Evolutionary conservation across 768 basidiomycete genomes (phyloP), one percentile per base, ranked within the genome.

Genomic region (Pleurotus djamor): DNA sequence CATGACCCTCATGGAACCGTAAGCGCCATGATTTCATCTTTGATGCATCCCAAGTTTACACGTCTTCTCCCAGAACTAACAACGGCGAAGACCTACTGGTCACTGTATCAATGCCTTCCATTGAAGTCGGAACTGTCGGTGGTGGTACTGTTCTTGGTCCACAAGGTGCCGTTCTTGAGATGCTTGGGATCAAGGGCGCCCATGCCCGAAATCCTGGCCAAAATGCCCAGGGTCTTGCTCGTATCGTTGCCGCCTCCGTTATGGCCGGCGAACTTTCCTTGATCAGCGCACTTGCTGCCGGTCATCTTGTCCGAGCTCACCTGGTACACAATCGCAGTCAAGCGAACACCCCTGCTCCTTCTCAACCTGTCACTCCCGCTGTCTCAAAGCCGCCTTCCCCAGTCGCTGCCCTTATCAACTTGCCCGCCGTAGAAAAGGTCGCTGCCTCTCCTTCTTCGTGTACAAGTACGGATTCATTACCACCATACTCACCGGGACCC

Each of bases 1-100:
- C 73, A 96, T 99, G 80, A 99, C 97, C 1, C 77, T 97, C 50
- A 98, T 99, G 96, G 97, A 99, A 73, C 87, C 95, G 91, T 96
- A 71, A 73, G 94, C 91, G 3, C 64, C 48, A 59, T 38, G 49
- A 48, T 54, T 64, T 56, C 62, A 52, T 41, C 52, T 55, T 12
- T 34, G 59, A 14, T 9, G 2, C 7, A 32, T 21, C 52, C 64
- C 21, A 59, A 4, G 33, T 47, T 6, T 51, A 52, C 38, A 17
- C 32, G 16, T 65, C 45, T 9, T 50, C 4, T 28, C 21, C 21
- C 16, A 96, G 92, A 60, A 89, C 83, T 17, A 97, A 98, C 73
- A 82, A 89, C 63, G 94, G 91, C 54, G 79, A 92, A 65, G 97
- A 98, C 69, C 81, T 98, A 2, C 83, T 98, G 58, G 86, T 98